Evolutionary conservation across 352 stramenopile genomes (phyloP).

Genomic region (Phytophthora sojae): DNA sequence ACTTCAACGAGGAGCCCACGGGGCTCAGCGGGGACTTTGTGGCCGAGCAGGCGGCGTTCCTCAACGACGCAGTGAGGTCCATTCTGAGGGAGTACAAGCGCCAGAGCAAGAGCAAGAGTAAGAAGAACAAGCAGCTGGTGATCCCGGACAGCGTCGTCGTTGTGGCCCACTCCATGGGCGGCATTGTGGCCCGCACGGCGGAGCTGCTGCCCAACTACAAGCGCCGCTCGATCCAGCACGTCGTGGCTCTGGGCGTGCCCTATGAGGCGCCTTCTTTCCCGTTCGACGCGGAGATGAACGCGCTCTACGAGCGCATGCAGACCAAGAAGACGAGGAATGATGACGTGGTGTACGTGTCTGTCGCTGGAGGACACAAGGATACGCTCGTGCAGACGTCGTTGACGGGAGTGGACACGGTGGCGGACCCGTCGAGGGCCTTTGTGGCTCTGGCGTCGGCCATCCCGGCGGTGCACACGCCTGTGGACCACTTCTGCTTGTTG

Average conservation of each 20-base stretch:
- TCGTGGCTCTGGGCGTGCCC: conserved; percentile 76
- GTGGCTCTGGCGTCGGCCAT: conserved; percentile 66
- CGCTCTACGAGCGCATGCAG: conserved; percentile 63
- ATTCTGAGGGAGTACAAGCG: conserved; percentile 84
- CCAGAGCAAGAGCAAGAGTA: conserved; percentile 38
- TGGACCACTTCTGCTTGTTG: conserved; percentile 86
- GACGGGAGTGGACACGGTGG: conserved; percentile 40
- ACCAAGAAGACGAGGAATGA: conserved; percentile 28
- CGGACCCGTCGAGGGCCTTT: conserved; percentile 41
- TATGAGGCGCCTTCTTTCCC: conserved; percentile 63
- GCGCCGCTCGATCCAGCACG: conserved; percentile 75
- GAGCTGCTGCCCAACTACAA: conserved; percentile 81
- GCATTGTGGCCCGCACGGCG: conserved; percentile 70
- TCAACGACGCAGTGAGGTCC: conserved; percentile 75
- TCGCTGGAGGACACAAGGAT: conserved; percentile 86
- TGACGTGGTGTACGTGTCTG: conserved; percentile 67
- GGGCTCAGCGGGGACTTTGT: conserved; percentile 77
- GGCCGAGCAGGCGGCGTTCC: conserved; percentile 69
- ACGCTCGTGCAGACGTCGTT: conserved; percentile 70
- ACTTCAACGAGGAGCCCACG: conserved; percentile 81
- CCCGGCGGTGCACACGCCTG: conserved; percentile 61
- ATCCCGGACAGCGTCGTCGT: conserved; percentile 72
- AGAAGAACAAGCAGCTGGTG: conserved; percentile 19
- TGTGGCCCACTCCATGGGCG: conserved; percentile 89
- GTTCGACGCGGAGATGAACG: conserved; percentile 73